Evolutionary conservation across 164 flowering plant species (phyloP).

Genomic region (Tinospora cordifolia): DNA sequence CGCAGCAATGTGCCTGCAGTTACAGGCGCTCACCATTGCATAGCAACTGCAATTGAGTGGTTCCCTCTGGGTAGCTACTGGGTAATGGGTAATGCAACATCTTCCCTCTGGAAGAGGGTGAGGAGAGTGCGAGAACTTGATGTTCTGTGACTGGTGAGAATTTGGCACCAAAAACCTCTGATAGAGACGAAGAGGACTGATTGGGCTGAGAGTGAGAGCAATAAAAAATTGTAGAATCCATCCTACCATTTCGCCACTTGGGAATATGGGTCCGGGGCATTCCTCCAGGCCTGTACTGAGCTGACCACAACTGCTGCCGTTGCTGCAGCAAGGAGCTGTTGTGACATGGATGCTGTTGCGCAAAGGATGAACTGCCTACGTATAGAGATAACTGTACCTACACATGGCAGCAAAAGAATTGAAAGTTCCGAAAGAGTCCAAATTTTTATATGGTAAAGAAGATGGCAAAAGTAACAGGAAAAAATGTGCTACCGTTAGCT

Average conservation of each 20-base stretch:
- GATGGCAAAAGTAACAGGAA: background rate
- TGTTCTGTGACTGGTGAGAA: constrained; percentile 22
- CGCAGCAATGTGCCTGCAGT: background rate
- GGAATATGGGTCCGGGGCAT: constrained; percentile 19
- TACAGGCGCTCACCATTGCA: constrained; percentile 30
- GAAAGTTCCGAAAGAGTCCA: background rate
- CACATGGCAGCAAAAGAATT: constrained; percentile 14
- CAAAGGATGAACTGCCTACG: constrained; percentile 17
- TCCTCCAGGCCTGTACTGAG: constrained; percentile 29
- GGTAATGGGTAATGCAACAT: constrained; percentile 25
- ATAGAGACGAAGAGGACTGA: constrained; percentile 23
- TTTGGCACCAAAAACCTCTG: constrained; percentile 28
- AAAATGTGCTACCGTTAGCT: background rate
- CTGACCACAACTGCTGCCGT: constrained; percentile 33
- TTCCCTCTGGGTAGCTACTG: constrained; percentile 23
- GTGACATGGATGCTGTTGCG: constrained; percentile 15
- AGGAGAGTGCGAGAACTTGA: constrained; percentile 24
- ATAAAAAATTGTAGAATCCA: constrained; percentile 22
- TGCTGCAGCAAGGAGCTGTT: constrained; percentile 22
- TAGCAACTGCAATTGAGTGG: constrained; percentile 35
- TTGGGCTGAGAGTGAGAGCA: constrained; percentile 15
- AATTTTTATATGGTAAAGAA: background rate
- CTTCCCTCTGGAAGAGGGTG: constrained; percentile 22
- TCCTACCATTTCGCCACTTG: constrained; percentile 38
- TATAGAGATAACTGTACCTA: constrained; percentile 36